These are phyloP conservation scores for Trichoderma koningiopsis DNA, from an alignment of 2,329 filamentous ascomycete species.

Conservation along the genomic window DNA sequence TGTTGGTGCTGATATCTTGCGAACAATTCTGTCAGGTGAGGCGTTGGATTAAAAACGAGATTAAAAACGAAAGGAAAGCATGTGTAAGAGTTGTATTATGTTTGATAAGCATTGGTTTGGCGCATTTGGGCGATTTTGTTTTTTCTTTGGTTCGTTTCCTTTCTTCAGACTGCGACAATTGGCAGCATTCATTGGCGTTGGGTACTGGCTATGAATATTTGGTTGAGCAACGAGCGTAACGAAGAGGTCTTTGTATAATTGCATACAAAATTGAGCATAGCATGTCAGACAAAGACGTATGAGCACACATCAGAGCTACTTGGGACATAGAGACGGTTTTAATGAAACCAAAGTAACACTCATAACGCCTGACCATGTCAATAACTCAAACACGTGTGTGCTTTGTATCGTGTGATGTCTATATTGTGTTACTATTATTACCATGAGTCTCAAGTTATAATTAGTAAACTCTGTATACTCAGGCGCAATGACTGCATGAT, in stretches of 20 bases:
- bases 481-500: background rate
- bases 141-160: background rate
- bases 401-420: background rate
- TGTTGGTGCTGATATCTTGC: conserved; percentile 62
- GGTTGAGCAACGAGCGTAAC: background rate
- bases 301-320: background rate
- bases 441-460: background rate
- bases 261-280: conserved; percentile 2
- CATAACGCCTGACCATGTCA: too few relatives aligned
- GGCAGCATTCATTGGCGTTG: conserved; percentile 21
- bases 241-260: conserved; percentile 5
- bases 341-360: background rate
- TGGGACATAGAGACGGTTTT: background rate
- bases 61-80: conserved; percentile 33
- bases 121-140: background rate
- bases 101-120: conserved; percentile 25
- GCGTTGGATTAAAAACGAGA: conserved; percentile 55
- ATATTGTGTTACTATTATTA: background rate
- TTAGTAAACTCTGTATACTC: background rate
- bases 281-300: conserved; percentile 3
- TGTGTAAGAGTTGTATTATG: conserved; percentile 14
- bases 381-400: background rate
- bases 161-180: conserved; percentile 1
- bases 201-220: background rate
- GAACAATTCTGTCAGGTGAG: conserved; percentile 63